phyloP scores from a whole-genome alignment of 1,284 basidiomycete species.

The Fomes fomentarius region DNA sequence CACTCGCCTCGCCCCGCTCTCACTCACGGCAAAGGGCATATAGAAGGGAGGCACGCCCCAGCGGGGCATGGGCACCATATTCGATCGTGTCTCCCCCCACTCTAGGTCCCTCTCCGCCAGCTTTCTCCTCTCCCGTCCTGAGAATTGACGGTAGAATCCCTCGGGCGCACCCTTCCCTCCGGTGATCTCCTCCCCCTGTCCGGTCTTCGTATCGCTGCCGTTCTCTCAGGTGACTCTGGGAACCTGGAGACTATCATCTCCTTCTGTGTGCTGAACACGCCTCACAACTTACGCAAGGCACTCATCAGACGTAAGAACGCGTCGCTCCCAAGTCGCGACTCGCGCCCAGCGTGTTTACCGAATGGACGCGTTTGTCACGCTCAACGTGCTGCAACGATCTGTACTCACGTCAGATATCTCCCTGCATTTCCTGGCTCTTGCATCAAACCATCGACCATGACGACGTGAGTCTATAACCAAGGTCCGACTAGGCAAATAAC shows the following conservation, averaged over 20 bases:
- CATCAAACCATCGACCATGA: no score
- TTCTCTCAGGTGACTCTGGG: neutral
- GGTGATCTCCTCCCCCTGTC: no score
- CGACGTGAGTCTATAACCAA: no score
- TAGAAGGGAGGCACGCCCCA: conserved; percentile 7
- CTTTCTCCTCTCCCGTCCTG: neutral
- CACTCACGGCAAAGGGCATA: neutral
- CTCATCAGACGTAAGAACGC: conserved; percentile 12
- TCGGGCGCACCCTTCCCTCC: neutral
- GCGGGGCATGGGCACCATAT: conserved; percentile 15
- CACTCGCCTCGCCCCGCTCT: no score
- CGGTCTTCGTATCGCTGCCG: neutral
- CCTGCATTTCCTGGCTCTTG: no score
- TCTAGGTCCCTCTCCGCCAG: conserved; percentile 3
- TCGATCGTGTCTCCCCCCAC: conserved; percentile 5
- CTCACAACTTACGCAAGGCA: no score
- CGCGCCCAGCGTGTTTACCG: conserved; percentile 6
- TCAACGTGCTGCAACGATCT: neutral
- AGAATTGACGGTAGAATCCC: neutral
- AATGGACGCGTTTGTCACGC: conserved; percentile 9
- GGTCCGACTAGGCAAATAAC: no score
- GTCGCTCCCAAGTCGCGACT: no score
- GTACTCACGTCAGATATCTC: conserved; percentile 1
- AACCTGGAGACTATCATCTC: no score
- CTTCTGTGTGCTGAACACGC: no score